Percentiles rank a stretch among this genome's conserved stretches.
These are phyloP conservation scores for Sarocladiaceae sp. DNA, from an alignment of 2,329 filamentous ascomycete genomes.

Conservation along the genomic window DNA sequence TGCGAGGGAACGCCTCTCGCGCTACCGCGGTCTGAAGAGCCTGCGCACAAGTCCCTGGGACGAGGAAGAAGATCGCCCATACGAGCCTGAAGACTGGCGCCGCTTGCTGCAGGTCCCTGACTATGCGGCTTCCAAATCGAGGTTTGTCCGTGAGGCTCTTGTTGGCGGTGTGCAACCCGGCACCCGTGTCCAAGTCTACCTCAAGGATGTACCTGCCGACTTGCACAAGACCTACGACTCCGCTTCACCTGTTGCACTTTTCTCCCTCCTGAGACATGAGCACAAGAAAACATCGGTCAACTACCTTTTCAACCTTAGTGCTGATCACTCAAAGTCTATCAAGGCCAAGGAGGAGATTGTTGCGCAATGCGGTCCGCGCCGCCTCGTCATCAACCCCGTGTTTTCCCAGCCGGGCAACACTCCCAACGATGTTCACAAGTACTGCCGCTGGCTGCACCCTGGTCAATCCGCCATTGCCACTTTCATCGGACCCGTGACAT, in stretches of 20 bases:
- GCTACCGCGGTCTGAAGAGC: conserved; percentile 90
- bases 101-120: conserved; percentile 82
- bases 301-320: conserved; percentile 79
- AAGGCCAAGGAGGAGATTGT: conserved; percentile 91
- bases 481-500: conserved; percentile 84
- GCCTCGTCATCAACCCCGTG: conserved; percentile 81
- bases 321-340: conserved; percentile 67
- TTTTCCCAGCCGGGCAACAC: conserved; percentile 88
- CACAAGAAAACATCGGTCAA: conserved; percentile 90
- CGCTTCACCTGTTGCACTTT: conserved; percentile 59
- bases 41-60: conserved; percentile 84
- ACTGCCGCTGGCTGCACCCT: conserved; percentile 83
- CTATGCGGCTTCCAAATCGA: conserved; percentile 76
- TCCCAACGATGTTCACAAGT: conserved; percentile 96
- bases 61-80: conserved; percentile 74
- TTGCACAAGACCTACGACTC: conserved; percentile 43
- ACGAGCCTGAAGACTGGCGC: conserved; percentile 86
- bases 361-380: conserved; percentile 81
- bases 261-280: conserved; percentile 87
- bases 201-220: conserved; percentile 46
- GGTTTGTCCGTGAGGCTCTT: conserved; percentile 72
- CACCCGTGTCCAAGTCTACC: conserved; percentile 72
- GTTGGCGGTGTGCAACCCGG: conserved; percentile 83
- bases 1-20: conserved; percentile 75
- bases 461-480: conserved; percentile 83